Conservation (phyloP, 1,284 basidiomycete species). For the Rhodotorula sp. region DNA sequence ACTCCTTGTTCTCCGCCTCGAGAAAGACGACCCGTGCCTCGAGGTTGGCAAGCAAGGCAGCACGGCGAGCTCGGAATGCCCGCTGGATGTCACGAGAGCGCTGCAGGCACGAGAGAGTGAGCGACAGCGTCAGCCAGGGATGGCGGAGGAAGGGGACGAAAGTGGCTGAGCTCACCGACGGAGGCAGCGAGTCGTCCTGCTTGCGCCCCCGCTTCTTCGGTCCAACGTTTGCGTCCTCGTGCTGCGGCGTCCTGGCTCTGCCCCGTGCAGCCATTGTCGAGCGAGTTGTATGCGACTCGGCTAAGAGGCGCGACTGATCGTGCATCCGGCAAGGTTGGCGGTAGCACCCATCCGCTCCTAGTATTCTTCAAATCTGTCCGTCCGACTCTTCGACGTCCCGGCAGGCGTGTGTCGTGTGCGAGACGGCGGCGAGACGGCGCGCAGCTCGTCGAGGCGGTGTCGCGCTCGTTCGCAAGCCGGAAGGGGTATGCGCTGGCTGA, state of each 20-base stretch:
- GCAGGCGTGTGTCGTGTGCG: too few relatives aligned
- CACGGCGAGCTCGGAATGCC: conserved; percentile 84
- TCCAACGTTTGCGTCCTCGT: background rate
- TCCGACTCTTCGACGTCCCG: too few relatives aligned
- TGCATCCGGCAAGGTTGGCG: too few relatives aligned
- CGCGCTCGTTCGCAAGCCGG: too few relatives aligned
- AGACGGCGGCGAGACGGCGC: too few relatives aligned
- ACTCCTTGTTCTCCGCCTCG: conserved; percentile 75
- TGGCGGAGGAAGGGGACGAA: background rate
- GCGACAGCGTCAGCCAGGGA: background rate
- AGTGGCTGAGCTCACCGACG: conserved; percentile 11
- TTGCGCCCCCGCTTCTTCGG: conserved; percentile 20
- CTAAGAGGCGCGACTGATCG: too few relatives aligned
- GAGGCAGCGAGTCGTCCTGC: conserved; percentile 24
- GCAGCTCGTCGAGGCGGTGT: too few relatives aligned
- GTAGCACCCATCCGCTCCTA: too few relatives aligned
- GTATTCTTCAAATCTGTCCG: too few relatives aligned
- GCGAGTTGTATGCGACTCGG: too few relatives aligned
- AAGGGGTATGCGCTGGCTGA: too few relatives aligned
- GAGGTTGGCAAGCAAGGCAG: conserved; percentile 79
- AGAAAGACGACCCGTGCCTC: conserved; percentile 77
- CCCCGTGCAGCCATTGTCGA: too few relatives aligned
- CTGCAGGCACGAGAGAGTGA: background rate
- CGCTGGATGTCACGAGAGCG: conserved; percentile 59
- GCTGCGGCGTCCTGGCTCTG: background rate